Evolutionary conservation across 2,329 filamentous ascomycete species (phyloP), one percentile per base, ranked within the genome.

Genomic region (Colletotrichum lupini): DNA sequence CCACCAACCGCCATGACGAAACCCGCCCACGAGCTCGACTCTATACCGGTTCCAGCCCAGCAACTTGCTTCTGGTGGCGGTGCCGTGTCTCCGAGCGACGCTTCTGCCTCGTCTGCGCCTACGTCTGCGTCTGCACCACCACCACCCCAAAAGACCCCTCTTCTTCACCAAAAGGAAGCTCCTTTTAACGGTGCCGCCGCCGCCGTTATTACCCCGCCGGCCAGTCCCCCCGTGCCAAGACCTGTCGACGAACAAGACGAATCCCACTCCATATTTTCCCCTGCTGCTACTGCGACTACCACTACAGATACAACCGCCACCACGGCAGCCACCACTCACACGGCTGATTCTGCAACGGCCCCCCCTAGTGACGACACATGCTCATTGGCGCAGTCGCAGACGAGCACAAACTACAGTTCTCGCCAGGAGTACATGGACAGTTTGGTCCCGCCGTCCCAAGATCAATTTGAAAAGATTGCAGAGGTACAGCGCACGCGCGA

Each of bases 341-440:
- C 60, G n/a, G 57, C 68, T 35, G 32, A 49, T 9, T 49, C 46
- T 42, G n/a, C 67, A 37, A 49, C 70, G 30, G 19, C 37, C 12
- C 26, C 59, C n/a, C 56, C 55, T n/a, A 53, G 71, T 66, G 71
- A 73, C 71, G 71, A 73, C 67, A 71, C 71, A 66, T 57, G 71
- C 71, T 70, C 67, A 67, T 55, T 73, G 32, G 67, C 60, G 16
- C 67, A 73, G 60, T 67, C 60, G 55, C 66, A 68, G 11, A 68
- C 49, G 5, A 74, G 63, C 59, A 74, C 30, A 53, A 62, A 49
- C 5, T 63, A 66, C 67, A 67, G 64, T 24, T 79, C 77, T 49
- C 80, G 78, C 61, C 83, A 84, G 75, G 80, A 83, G 72, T 90
- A 90, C 77, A 82, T 90, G 80, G 86, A 88, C 69, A 86, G 86